Conservation (phyloP, 257 asterid species). For the Cinchona pubescens region DNA sequence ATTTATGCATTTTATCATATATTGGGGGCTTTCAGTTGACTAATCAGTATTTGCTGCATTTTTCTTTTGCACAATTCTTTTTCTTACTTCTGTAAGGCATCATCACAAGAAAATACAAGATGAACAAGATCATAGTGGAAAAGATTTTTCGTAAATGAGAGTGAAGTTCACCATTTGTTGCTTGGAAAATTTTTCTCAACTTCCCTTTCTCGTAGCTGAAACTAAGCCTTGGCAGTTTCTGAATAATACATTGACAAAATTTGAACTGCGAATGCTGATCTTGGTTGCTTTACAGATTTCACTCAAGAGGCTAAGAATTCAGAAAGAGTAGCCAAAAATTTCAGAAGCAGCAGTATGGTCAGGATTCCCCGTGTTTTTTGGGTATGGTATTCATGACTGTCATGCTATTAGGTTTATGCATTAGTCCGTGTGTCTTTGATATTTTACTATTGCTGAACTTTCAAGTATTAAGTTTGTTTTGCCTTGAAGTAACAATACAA, state of each 20-base stretch:
- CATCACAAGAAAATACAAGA: neutral
- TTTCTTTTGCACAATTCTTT: neutral
- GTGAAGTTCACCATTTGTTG: neutral
- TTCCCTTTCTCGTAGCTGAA: neutral
- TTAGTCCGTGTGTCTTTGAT: neutral
- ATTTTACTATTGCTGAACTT: neutral
- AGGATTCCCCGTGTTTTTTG: constrained; percentile 68
- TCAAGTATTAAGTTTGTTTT: constrained; percentile 3
- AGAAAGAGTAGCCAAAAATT: constrained; percentile 61
- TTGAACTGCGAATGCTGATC: constrained; percentile 1
- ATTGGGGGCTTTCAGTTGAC: too few species aligned
- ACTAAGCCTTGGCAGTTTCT: neutral
- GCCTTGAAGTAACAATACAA: constrained; percentile 22
- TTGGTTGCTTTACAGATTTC: constrained; percentile 60
- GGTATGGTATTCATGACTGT: constrained; percentile 44
- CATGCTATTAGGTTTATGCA: constrained; percentile 23
- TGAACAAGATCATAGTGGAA: neutral
- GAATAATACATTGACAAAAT: neutral
- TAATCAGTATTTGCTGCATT: too few species aligned
- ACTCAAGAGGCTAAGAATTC: constrained; percentile 81
- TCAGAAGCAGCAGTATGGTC: constrained; percentile 56
- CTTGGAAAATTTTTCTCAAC: neutral
- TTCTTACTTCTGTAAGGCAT: neutral
- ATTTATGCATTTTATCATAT: too few species aligned
- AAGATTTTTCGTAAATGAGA: neutral